Evolutionary conservation across 176 grass and related monocot genomes (phyloP), one percentile per base, ranked within the genome.

Genomic region (Typha latifolia): DNA sequence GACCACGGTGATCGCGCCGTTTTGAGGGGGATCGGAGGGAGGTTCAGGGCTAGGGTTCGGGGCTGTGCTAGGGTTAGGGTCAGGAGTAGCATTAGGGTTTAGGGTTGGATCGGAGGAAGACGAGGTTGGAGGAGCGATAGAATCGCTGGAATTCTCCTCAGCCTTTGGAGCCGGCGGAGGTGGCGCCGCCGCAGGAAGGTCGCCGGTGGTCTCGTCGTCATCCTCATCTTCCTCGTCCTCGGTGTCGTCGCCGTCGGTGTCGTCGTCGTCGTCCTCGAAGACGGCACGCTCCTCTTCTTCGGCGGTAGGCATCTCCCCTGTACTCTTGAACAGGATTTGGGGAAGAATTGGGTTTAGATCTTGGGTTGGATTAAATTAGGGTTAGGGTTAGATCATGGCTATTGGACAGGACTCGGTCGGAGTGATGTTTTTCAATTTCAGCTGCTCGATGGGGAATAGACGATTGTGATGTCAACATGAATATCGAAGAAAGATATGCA

Each of bases 231-330:
- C 55, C 26, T 80, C 27, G 27, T 29, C 77, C 14, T 71, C 68
- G 49, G 21, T 66, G 69, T 51, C 59, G 10, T 80, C 75, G 75
- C 66, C 66, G 19, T 61, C 75, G 37, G 16, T 72, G 16, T 79
- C 69, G 3, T 79, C 77, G 9, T 92, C 85, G 4, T 80, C 78
- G 15, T 69, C 70, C 12, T 59, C 63, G 19, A 81, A 92, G 72
- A 74, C 64, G 61, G 66, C 62, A 57, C 70, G 81, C 56, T 91
- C 67, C 61, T 76, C 50, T 61, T 72, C 57, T 12, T 43, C 37
- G 37, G 52, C 57, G 4, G 31, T 61, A 22, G 69, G 69, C 69
- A 61, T 37, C 7, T 37, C 34, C 34, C 7, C 34, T 43, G 37
- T 43, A 9, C 37, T 43, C 37, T 43, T 43, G 37, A 43, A 9